Conservation (phyloP, 805 yeast genomes). For the Candida silvatica region DNA sequence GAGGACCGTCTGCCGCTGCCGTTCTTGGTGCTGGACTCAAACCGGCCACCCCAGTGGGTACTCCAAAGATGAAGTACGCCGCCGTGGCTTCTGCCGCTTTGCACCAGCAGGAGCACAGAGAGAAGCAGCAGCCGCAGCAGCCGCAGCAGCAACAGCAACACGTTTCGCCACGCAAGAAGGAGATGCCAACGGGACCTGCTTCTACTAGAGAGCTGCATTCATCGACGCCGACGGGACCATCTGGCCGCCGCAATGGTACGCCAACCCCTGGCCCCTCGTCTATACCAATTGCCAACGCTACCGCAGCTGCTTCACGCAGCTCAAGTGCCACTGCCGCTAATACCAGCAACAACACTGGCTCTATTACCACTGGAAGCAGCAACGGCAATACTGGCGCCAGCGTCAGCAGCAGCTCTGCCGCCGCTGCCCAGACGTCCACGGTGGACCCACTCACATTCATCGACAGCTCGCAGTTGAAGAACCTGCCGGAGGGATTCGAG, state of each 20-base stretch:
- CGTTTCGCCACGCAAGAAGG: not conserved
- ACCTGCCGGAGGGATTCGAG: constrained; percentile 20
- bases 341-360: not conserved
- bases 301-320: no score
- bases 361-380: not conserved
- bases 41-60: constrained; percentile 23
- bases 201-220: no score
- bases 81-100: constrained; percentile 22
- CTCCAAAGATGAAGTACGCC: constrained; percentile 32
- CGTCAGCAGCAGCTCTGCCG: not conserved
- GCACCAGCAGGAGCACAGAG: no score
- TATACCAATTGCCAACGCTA: not conserved
- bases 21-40: constrained; percentile 8
- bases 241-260: no score
- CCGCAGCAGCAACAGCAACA: not conserved
- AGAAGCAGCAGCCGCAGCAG: no score
- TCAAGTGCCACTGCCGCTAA: no score
- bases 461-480: constrained; percentile 14
- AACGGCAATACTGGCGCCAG: not conserved
- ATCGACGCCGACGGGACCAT: no score
- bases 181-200: no score
- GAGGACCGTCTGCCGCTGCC: no score
- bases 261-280: constrained; percentile 3
- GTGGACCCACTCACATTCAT: constrained; percentile 10
- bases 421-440: not conserved